Evolutionary conservation across 2,329 filamentous ascomycete genomes (phyloP), one percentile per base, ranked within the genome.

Genomic region (Beauveria brongniartii): DNA sequence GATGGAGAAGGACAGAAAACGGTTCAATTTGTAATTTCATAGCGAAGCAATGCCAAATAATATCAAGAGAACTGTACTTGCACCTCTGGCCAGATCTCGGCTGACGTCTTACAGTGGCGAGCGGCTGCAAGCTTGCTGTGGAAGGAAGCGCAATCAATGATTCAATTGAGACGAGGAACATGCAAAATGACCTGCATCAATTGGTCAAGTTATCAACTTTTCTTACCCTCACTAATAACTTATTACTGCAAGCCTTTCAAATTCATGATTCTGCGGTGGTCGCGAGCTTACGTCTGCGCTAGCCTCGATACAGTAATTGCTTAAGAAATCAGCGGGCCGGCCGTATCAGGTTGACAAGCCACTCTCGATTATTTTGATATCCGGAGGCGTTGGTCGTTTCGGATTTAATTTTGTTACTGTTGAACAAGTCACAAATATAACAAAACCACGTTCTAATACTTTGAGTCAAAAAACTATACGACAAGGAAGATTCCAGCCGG

Each of bases 1-100:
- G 71, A 95, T 94, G 88, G 94, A 99, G 78, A 97, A 97, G 80
- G 81, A 90, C 70, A 82, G 94, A 69, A 97, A 93, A 67, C 87
- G 91, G 72, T 99, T 97, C 78, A 94, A 95, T 75, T 79, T 99
- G 71, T 97, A 81, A 64, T 57, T 56, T 56, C 16, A 50, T 43
- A 37, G 47, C 56, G 40, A 53, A 44, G n/a, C n/a, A 44, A 44
- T 34, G 7, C 6, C 9, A 30, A 5, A 44, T 52, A 20, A 18
- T 8, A 52, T 52, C 16, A 20, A 41, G 20, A 58, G 8, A 50
- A 6, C 3, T 48, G 54, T 56, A 34, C 10, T 48, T 48, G n/a
- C 43, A 58, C n/a, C 28, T 9, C 9, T n/a, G 7, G 34, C 52
- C 14, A 41, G 16, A 43, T 54, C 10, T 26, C 12, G 16, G 24